Conservation (phyloP, 225 moss, liverwort and hornwort genomes). For the Anthoceros angustus region DNA sequence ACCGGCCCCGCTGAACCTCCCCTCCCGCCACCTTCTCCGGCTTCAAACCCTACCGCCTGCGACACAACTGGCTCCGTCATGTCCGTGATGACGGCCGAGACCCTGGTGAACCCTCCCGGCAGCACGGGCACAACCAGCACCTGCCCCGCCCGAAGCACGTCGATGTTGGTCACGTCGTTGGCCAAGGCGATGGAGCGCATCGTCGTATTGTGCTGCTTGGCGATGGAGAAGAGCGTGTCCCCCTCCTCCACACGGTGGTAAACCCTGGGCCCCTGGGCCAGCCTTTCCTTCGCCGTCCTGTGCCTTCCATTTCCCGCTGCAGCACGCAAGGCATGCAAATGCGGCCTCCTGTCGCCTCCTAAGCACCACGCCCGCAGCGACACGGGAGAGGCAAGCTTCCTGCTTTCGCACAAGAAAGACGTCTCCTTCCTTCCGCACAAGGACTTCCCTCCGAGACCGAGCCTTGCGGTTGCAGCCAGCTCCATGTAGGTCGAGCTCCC, state of each 20-base stretch:
- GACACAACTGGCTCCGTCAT: neutral
- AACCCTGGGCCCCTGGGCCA: neutral
- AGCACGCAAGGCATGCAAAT: neutral
- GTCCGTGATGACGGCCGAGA: constrained; percentile 8
- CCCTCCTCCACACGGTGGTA: constrained; percentile 11
- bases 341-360: neutral
- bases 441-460: neutral
- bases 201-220: constrained; percentile 30
- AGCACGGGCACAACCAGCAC: constrained; percentile 17
- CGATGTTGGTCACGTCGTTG: constrained; percentile 31
- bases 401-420: neutral
- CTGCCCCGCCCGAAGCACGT: constrained; percentile 31
- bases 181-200: constrained; percentile 33
- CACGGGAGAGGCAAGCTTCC: neutral
- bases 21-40: neutral
- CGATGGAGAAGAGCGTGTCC: constrained; percentile 45
- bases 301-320: neutral
- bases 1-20: neutral
- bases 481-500: neutral
- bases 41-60: neutral
- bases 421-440: neutral
- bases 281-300: neutral
- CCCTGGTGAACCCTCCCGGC: constrained; percentile 17
- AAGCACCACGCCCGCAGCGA: too few species aligned
- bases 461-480: neutral